Base-by-base conservation (phyloP, 1,284 basidiomycete species). In the Ceratobasidium sp. region DNA sequence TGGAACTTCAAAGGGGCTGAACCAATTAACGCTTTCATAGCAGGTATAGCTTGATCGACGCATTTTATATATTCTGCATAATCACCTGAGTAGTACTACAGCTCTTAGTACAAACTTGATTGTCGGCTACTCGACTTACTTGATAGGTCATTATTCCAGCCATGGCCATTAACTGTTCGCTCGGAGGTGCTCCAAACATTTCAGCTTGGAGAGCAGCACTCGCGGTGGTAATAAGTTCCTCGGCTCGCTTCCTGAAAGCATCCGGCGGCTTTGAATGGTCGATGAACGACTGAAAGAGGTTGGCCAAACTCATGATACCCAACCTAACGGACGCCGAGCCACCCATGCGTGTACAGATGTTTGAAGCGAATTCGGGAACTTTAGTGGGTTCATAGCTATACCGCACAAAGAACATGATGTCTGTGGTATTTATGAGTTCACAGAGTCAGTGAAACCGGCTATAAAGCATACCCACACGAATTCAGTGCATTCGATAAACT, bases 311-410 rank as follows among this genome's bases (percentile, higher is more conserved):
- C 32, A 65, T 13, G 34, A 65, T 54, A 10, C 35, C 62, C 12
- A 52, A 40, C 25, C 38, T 27, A 10, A 54, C 27, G 7, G 62
- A 53, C n/a, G 53, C 62, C 15, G 49, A 38, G 13, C 13, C n/a
- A 17, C 25, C 2, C 17, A 20, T 42, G 8, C 49, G 62, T 25
- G 25, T 25, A 12, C 29, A n/a, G 5, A 53, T 15, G 2, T 20
- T 4, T 42, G 2, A n/a, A 8, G 38, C 20, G 25, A 42, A 5
- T 10, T 31, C 29, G 31, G n/a, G 15, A 13, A 65, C 25, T 17
- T 20, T 53, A 15, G 49, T 10, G 10, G 50, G 62, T 10, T 65
- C 62, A 38, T 40, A 65, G 29, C 49, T 42, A 17, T 65, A 53
- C 8, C 50, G 49, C 31, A n/a, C 22, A 5, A 54, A 5, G 27